Evolutionary conservation across 371 early-diverging fungal genomes (phyloP), one percentile per base, ranked within the genome.

Genomic region (Thermomucor indicae-seudaticae): DNA sequence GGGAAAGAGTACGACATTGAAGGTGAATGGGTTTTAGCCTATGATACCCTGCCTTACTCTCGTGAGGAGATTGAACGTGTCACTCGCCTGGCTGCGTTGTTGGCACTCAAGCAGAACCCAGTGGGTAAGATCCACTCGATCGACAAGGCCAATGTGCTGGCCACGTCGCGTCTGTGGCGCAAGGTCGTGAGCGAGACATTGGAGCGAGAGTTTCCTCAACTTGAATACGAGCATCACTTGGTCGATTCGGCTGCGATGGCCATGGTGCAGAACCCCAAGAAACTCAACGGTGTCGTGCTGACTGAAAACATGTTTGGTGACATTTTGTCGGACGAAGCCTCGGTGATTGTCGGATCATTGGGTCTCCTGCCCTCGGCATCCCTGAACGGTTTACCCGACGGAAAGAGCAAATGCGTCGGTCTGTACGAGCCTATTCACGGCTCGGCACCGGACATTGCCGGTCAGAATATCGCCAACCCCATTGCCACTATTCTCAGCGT

Each of bases 221-320:
- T 97, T 53, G 61, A 72, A 51, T 78, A 91, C 25, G 82, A 85
- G 39, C 95, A 95, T 75, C 88, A 93, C 58, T 72, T 95, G 31
- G 97, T 97, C 20, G 98, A 97, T 72, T 90, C 95, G 16, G 95
- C 94, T 29, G 91, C 98, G 42, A 97, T 97, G 98, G 84, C 86
- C 56, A 88, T 97, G 86, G 86, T 97, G 49, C 88, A 86, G 70
- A 86, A 86, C 72, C 97, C 97, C 25, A 79, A 81, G 17, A 78
- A 79, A 39, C 73, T 97, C 28, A 96, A 97, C 67, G 98, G 98
- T 51, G 84, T 97, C 30, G 84, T 96, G 23, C 72, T 97, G 55
- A 97, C 97, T 19, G 96, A 95, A 60, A 97, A 97, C 77, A 92
- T 97, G 93, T 97, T 97, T 87, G 97, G 97, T 56, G 97, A 97